Evolutionary conservation across 2,329 filamentous ascomycete species (phyloP).

Genomic region (Fusarium pseudoanthophilum): DNA sequence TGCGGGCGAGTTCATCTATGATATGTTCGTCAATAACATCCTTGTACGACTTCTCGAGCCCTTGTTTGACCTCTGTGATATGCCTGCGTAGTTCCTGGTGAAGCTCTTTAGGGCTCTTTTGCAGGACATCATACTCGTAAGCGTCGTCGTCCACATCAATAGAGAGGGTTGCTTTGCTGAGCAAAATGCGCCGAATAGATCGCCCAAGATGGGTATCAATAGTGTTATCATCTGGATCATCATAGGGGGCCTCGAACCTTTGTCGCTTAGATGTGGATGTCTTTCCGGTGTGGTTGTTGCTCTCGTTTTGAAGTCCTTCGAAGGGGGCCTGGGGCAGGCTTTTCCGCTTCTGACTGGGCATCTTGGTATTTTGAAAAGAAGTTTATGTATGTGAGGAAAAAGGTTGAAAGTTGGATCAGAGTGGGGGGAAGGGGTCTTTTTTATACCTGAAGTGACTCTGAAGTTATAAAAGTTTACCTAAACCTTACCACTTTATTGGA

Average conservation of each 20-base stretch:
- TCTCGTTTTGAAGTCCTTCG: background rate
- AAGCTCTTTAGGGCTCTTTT: background rate
- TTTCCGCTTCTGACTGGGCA: background rate
- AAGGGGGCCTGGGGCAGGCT: accelerated
- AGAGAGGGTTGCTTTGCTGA: background rate
- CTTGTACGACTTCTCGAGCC: background rate
- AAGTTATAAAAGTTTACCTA: background rate
- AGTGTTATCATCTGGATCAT: no score
- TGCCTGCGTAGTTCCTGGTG: background rate
- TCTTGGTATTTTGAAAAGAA: background rate
- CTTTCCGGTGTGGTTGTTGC: no score
- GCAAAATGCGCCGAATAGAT: background rate
- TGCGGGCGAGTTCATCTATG: background rate
- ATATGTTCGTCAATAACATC: background rate
- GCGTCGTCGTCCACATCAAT: background rate
- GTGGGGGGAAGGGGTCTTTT: accelerated
- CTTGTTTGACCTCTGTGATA: background rate
- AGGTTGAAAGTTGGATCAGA: background rate
- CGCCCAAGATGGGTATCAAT: background rate
- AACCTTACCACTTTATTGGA: background rate
- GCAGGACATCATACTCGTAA: background rate
- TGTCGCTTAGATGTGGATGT: background rate
- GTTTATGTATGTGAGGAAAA: background rate
- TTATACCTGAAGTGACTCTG: background rate
- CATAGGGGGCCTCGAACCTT: background rate